Evolutionary conservation across 2,329 filamentous ascomycete genomes (phyloP).

Genomic region (Trichoderma simmonsii): DNA sequence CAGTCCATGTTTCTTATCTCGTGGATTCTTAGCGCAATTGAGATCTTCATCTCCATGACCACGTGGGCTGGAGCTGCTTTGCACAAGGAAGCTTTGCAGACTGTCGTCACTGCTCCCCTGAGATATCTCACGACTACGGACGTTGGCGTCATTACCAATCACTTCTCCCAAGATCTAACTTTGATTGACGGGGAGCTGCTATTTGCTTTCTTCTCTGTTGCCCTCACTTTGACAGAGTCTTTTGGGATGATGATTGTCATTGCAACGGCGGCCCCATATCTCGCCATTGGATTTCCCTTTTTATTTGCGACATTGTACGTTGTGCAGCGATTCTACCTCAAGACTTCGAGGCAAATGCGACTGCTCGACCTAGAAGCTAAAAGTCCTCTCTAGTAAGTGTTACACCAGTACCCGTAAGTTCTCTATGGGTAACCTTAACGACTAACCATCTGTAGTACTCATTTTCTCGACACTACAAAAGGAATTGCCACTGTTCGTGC

Average conservation of each 20-base stretch:
- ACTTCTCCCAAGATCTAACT: no score
- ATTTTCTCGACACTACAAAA: slow-evolving; percentile 18
- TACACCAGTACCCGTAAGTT: no score
- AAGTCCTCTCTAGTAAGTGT: slow-evolving; percentile 35
- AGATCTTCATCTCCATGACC: slow-evolving; percentile 22
- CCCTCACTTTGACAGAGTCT: slow-evolving; percentile 24
- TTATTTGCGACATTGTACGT: slow-evolving; percentile 43
- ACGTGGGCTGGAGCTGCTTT: slow-evolving; percentile 28
- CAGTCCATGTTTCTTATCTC: slow-evolving; percentile 4
- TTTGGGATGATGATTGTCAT: slow-evolving; percentile 43
- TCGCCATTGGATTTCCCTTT: slow-evolving; percentile 49
- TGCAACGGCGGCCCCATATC: slow-evolving; percentile 37
- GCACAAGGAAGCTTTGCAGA: slow-evolving; percentile 28
- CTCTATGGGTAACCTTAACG: neutral
- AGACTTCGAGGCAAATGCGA: slow-evolving; percentile 58
- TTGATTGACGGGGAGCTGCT: slow-evolving; percentile 35
- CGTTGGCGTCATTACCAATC: no score
- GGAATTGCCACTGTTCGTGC: slow-evolving; percentile 18
- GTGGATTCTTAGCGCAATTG: slow-evolving; percentile 10
- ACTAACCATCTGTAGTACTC: neutral
- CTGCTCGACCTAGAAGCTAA: slow-evolving; percentile 59
- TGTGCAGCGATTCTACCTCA: slow-evolving; percentile 55
- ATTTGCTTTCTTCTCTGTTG: slow-evolving; percentile 24
- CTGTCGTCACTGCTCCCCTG: slow-evolving; percentile 20
- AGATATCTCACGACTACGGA: no score